Evolutionary conservation across 1,284 basidiomycete genomes (phyloP).

Genomic region (Calocybe gambosa): DNA sequence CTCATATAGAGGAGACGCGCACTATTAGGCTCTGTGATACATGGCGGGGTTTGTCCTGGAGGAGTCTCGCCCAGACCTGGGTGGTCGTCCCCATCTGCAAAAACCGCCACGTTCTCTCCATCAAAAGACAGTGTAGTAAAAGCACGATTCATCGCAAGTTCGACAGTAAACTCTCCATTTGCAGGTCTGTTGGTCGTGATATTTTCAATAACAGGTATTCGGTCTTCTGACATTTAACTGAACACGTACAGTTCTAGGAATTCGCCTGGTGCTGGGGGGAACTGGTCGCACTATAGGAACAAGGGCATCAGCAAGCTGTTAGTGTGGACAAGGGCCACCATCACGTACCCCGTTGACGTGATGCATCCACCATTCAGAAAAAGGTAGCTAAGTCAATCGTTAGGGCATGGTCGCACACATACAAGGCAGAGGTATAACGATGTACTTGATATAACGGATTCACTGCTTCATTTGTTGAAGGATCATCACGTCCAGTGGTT

Average conservation of each 20-base stretch:
- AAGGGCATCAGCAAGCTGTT: neutral
- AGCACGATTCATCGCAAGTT: conserved; percentile 39
- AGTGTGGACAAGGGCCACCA: neutral
- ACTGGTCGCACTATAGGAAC: conserved; percentile 32
- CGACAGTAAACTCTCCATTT: conserved; percentile 36
- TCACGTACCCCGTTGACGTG: conserved; percentile 31
- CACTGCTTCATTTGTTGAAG: conserved; percentile 34
- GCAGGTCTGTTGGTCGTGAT: conserved; percentile 31
- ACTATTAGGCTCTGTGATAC: conserved; percentile 33
- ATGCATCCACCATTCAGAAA: conserved; percentile 29
- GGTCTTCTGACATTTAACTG: neutral
- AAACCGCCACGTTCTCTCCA: conserved; percentile 26
- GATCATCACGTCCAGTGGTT: conserved; percentile 23
- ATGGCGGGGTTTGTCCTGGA: conserved; percentile 17
- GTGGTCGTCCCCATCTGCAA: conserved; percentile 32
- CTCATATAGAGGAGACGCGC: conserved; percentile 3
- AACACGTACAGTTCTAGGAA: conserved; percentile 37
- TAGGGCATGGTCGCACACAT: conserved; percentile 13
- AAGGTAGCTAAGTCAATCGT: conserved; percentile 5
- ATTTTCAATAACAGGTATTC: neutral
- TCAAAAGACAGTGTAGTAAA: conserved; percentile 33
- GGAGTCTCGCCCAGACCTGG: conserved; percentile 21
- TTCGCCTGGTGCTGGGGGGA: conserved; percentile 36
- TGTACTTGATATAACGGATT: conserved; percentile 36
- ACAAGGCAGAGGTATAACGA: conserved; percentile 29